Evolutionary conservation across 176 grass and related monocot species (phyloP).

Genomic region (Eragrostis curvula): DNA sequence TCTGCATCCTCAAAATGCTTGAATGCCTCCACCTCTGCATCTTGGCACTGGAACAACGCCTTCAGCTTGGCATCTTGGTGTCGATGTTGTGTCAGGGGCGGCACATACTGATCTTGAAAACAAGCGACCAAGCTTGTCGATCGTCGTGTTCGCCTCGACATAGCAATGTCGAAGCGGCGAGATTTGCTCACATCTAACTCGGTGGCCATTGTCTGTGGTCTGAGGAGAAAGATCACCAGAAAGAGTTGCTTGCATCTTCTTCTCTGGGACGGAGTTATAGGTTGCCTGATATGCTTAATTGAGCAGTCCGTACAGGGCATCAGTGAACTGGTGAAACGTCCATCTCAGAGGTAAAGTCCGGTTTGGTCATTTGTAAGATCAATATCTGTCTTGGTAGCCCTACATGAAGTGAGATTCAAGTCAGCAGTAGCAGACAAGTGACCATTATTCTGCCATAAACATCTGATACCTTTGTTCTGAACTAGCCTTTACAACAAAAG

Average conservation of each 20-base stretch:
- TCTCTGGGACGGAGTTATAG: constrained; percentile 50
- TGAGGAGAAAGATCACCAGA: constrained; percentile 43
- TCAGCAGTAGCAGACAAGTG: constrained; percentile 42
- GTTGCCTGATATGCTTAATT: constrained; percentile 39
- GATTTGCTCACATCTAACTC: constrained; percentile 57
- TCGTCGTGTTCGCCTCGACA: constrained; percentile 84
- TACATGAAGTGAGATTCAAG: constrained; percentile 73
- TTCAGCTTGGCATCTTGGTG: constrained; percentile 43
- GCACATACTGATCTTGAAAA: constrained; percentile 43
- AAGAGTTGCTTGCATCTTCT: constrained; percentile 39
- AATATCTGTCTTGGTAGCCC: constrained; percentile 43
- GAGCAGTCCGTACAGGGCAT: constrained; percentile 38
- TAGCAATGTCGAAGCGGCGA: constrained; percentile 72
- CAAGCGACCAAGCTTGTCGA: constrained; percentile 40
- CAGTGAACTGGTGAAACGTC: constrained; percentile 65
- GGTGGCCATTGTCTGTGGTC: constrained; percentile 65
- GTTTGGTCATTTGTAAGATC: constrained; percentile 64
- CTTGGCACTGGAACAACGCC: constrained; percentile 36
- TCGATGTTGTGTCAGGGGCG: constrained; percentile 16
- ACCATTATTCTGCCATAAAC: constrained; percentile 50
- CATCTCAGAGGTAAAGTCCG: constrained; percentile 47
- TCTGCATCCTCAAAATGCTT: constrained; percentile 32
- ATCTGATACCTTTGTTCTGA: constrained; percentile 25
- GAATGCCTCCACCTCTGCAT: constrained; percentile 36
- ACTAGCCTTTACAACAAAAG: constrained; percentile 21